Evolutionary conservation across 2,329 filamentous ascomycete species (phyloP).

Genomic region (Pseudogymnoascus sp.): DNA sequence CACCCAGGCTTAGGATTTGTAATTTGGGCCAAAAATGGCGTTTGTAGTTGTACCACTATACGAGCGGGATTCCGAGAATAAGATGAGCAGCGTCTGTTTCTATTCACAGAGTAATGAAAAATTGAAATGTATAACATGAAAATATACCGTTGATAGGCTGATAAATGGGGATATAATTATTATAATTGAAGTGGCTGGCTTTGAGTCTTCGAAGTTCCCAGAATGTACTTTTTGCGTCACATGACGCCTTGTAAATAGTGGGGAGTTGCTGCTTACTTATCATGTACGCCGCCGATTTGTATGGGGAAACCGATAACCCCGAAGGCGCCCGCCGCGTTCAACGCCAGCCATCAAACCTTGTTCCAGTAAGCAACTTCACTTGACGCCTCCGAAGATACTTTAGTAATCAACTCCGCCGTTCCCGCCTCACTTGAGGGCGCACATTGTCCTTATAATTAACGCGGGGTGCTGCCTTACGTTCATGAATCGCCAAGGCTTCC

Average conservation of each 20-base stretch:
- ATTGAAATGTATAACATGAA: background rate
- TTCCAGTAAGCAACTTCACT: constrained; percentile 6
- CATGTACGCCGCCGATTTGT: background rate
- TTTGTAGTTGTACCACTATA: constrained; percentile 9
- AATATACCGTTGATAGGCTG: background rate
- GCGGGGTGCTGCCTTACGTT: background rate
- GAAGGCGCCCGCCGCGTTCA: constrained; percentile 4
- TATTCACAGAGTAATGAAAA: background rate
- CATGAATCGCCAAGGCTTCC: constrained; percentile 1
- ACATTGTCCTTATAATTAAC: constrained; percentile 6
- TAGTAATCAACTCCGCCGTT: constrained; percentile 7
- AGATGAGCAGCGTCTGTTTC: background rate
- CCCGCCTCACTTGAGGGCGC: background rate
- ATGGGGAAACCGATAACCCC: constrained; percentile 4
- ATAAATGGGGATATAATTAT: background rate
- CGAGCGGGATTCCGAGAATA: constrained; percentile 4
- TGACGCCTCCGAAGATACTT: background rate
- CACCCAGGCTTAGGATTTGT: constrained; percentile 5
- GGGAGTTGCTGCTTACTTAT: background rate
- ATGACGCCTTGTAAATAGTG: background rate
- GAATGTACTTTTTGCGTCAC: background rate
- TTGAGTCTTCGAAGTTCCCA: background rate
- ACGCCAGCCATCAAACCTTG: constrained; percentile 1
- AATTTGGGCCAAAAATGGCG: constrained; percentile 10
- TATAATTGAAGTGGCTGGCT: background rate